Percentiles rank a stretch among this genome's conserved stretches.
Evolutionary conservation across 768 basidiomycete species (phyloP).

Genomic region (Ramaria sp.): DNA sequence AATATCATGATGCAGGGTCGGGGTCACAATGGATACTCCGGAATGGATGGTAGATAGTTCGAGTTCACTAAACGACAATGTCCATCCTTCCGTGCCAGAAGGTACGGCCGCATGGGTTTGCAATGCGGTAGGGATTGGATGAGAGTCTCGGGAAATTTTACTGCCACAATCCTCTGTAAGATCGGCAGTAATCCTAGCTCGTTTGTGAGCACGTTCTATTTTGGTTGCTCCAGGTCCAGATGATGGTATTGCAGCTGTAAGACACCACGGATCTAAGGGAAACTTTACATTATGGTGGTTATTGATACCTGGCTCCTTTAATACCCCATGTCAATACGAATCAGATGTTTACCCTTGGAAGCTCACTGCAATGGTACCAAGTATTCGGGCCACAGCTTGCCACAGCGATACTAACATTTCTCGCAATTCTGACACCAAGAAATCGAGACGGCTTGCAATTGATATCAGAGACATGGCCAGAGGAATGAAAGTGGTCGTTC

Average conservation of each 20-base stretch:
- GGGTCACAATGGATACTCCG: too few relatives aligned
- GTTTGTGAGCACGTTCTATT: background rate
- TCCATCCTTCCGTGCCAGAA: too few relatives aligned
- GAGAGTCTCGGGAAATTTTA: background rate
- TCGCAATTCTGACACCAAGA: slow-evolving; percentile 33
- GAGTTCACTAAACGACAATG: too few relatives aligned
- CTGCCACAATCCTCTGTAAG: background rate
- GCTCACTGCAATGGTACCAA: slow-evolving; percentile 23
- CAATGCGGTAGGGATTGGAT: background rate
- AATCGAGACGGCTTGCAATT: slow-evolving; percentile 46
- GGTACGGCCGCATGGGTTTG: too few relatives aligned
- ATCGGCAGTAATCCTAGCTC: background rate
- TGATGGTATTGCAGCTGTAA: background rate
- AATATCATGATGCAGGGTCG: too few relatives aligned
- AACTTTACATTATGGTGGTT: background rate
- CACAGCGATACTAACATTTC: slow-evolving; percentile 25
- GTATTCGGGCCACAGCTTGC: slow-evolving; percentile 19
- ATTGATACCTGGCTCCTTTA: background rate
- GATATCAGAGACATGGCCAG: slow-evolving; percentile 52
- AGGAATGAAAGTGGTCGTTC: slow-evolving; percentile 64
- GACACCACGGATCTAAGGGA: background rate
- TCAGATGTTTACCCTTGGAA: background rate
- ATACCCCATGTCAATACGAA: background rate
- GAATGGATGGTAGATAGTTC: too few relatives aligned
- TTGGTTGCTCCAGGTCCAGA: background rate